phyloP scores from a whole-genome alignment of 164 flowering plant genomes.

The Hamamelis virginiana region DNA sequence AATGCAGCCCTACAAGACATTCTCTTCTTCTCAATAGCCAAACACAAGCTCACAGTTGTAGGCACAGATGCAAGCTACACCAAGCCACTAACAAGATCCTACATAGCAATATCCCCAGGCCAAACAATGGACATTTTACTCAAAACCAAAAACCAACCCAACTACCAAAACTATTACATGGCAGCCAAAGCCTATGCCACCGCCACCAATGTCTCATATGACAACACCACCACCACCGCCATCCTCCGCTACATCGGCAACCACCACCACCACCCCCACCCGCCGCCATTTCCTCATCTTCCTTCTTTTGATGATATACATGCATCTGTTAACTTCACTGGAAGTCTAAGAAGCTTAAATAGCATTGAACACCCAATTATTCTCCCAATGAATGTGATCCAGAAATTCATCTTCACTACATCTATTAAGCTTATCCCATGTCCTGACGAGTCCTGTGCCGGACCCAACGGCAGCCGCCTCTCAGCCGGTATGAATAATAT shows the following conservation, averaged over 20 bases:
- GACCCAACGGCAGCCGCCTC: not conserved
- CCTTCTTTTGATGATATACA: not conserved
- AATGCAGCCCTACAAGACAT: slow-evolving; percentile 19
- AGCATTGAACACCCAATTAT: no score
- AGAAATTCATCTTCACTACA: no score
- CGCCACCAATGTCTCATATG: not conserved
- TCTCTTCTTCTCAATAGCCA: slow-evolving; percentile 23
- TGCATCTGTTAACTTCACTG: not conserved
- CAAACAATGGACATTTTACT: slow-evolving; percentile 21
- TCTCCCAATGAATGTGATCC: no score
- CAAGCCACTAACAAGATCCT: slow-evolving; percentile 15
- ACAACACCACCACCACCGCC: slow-evolving; percentile 27
- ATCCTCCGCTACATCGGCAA: slow-evolving; percentile 14
- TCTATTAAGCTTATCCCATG: no score
- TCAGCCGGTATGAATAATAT: slow-evolving; percentile 27
- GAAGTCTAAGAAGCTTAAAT: not conserved
- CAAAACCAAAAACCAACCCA: slow-evolving; percentile 16
- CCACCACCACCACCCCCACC: slow-evolving; percentile 5
- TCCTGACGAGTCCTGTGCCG: no score
- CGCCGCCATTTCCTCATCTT: not conserved
- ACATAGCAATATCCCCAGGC: slow-evolving; percentile 21
- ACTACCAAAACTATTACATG: slow-evolving; percentile 21
- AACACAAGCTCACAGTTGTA: slow-evolving; percentile 18
- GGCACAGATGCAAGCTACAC: slow-evolving; percentile 28
- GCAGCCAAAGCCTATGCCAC: slow-evolving; percentile 11